phyloP scores from a whole-genome alignment of 2,329 filamentous ascomycete species.

The Coniella lustricola region DNA sequence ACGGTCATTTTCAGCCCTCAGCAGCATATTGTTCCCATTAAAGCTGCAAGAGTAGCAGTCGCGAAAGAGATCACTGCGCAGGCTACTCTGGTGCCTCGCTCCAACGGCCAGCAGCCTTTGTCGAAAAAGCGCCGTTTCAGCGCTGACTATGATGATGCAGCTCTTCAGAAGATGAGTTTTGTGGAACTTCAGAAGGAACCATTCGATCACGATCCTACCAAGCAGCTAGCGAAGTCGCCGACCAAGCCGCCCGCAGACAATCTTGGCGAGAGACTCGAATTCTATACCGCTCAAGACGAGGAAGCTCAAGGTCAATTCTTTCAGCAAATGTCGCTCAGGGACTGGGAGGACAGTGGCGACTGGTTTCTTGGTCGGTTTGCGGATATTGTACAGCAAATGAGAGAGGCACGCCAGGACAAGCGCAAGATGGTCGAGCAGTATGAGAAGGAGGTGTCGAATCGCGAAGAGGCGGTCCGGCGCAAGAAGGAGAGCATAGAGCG shows the following conservation, averaged over 20 bases:
- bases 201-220: conserved; percentile 51
- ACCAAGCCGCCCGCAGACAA: conserved; percentile 30
- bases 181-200: conserved; percentile 41
- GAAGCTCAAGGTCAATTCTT: conserved; percentile 41
- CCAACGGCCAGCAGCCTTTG: conserved; percentile 15
- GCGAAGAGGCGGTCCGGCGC: conserved; percentile 47
- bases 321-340: conserved; percentile 43
- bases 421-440: conserved; percentile 43
- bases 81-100: conserved; percentile 15
- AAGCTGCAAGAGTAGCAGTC: conserved; percentile 8
- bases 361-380: conserved; percentile 53
- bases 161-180: conserved; percentile 48
- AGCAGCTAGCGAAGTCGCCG: conserved; percentile 32
- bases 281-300: conserved; percentile 40
- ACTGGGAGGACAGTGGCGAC: conserved; percentile 54
- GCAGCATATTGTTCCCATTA: conserved; percentile 8
- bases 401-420: conserved; percentile 42
- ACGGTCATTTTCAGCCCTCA: conserved; percentile 15
- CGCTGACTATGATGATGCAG: conserved; percentile 51
- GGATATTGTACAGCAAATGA: conserved; percentile 40
- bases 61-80: conserved; percentile 13
- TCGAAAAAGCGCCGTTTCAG: conserved; percentile 36
- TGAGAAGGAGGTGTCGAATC: conserved; percentile 47
- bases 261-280: conserved; percentile 41
- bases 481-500: conserved; percentile 48